A percentile compares a stretch with the other conserved stretches of the same genome.
These are phyloP conservation scores for Dryas alaskensis DNA, from an alignment of 306 rosid species.

Conservation along the genomic window DNA sequence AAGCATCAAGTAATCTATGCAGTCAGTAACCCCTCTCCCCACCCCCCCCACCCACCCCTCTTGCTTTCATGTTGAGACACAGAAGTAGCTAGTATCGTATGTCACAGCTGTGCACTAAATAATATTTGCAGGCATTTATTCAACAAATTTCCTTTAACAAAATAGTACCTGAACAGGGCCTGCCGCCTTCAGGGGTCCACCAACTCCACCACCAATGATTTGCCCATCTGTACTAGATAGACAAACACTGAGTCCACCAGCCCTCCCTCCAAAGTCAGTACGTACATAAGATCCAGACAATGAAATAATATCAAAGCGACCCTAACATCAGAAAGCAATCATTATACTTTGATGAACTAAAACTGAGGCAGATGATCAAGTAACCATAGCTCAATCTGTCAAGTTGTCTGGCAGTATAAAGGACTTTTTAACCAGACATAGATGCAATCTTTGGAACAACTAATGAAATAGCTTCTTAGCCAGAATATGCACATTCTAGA, in stretches of 20 bases:
- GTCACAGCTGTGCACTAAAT: constrained; percentile 12
- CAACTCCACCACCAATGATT: constrained; percentile 93
- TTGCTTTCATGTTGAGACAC: not conserved
- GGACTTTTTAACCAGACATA: constrained; percentile 1
- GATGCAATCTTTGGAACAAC: not conserved
- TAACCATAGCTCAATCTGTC: constrained; percentile 12
- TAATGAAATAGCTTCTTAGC: not conserved
- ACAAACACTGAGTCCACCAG: constrained; percentile 89
- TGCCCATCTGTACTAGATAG: constrained; percentile 80
- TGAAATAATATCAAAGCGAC: constrained; percentile 89
- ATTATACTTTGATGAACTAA: constrained; percentile 18
- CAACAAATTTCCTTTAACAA: not conserved
- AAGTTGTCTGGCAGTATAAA: not conserved
- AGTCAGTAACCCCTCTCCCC: not conserved
- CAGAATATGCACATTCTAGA: not conserved
- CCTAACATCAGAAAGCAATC: constrained; percentile 46
- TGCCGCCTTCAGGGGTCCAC: constrained; percentile 88
- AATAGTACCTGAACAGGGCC: constrained; percentile 93
- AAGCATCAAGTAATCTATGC: constrained; percentile 2
- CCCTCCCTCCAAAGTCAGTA: constrained; percentile 63
- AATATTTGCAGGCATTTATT: not conserved
- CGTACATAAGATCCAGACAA: constrained; percentile 85
- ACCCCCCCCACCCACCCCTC: no score
- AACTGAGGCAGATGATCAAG: constrained; percentile 12
- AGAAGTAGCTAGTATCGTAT: constrained; percentile 1